phyloP scores from a whole-genome alignment of 208 protist genomes.

The Crithidia expoeki region DNA sequence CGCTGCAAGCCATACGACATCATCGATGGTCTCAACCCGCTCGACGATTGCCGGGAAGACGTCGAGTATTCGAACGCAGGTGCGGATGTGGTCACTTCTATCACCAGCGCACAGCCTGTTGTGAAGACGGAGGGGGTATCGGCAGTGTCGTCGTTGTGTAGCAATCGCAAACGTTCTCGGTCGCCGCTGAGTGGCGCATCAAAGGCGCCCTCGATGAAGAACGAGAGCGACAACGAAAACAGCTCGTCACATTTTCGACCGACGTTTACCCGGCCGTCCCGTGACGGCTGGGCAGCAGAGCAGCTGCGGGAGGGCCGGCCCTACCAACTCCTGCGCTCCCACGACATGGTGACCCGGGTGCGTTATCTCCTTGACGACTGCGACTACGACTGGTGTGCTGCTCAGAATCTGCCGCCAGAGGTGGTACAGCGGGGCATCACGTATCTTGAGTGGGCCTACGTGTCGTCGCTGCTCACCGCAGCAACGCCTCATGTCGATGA shows the following conservation, averaged over 20 bases:
- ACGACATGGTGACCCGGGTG: constrained; percentile 52
- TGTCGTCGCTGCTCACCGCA: constrained; percentile 38
- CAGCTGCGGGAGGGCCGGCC: constrained; percentile 35
- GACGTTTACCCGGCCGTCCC: constrained; percentile 17
- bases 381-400: constrained; percentile 73
- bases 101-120: not conserved
- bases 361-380: constrained; percentile 68
- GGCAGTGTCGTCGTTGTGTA: not conserved
- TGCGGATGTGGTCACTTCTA: not conserved
- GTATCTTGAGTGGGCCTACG: constrained; percentile 72
- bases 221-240: constrained; percentile 12
- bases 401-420: constrained; percentile 28
- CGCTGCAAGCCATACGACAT: constrained; percentile 71
- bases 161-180: constrained; percentile 11
- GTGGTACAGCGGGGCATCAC: constrained; percentile 60
- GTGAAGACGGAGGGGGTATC: no score
- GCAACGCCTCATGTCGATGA: constrained; percentile 11
- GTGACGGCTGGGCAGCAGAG: constrained; percentile 40
- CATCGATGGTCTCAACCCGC: constrained; percentile 61
- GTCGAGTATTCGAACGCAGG: not conserved
- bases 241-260: not conserved
- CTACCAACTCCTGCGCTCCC: constrained; percentile 50
- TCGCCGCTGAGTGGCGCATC: constrained; percentile 8
- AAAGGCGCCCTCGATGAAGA: not conserved
- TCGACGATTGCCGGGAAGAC: constrained; percentile 34